Conservation (phyloP, 2,329 filamentous ascomycete genomes). For the Mycogone perniciosa region DNA sequence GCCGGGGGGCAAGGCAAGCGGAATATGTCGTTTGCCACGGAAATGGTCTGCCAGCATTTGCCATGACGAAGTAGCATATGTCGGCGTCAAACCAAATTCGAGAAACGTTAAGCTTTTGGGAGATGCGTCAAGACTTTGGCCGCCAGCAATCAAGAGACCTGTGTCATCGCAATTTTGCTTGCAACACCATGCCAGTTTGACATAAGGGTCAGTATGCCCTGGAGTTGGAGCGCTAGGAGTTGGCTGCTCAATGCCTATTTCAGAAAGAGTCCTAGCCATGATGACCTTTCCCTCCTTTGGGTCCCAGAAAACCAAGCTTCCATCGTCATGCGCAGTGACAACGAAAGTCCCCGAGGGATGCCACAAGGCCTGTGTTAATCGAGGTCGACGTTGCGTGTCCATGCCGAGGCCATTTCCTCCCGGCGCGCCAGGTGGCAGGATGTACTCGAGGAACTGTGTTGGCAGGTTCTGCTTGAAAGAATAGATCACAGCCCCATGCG, state of each 20-base stretch:
- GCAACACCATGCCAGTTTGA: slow-evolving; percentile 83
- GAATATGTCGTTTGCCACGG: slow-evolving; percentile 63
- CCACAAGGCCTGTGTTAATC: slow-evolving; percentile 79
- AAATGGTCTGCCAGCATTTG: slow-evolving; percentile 74
- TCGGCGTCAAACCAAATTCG: slow-evolving; percentile 81
- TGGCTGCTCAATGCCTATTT: slow-evolving; percentile 66
- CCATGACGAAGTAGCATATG: slow-evolving; percentile 89
- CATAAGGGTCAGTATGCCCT: slow-evolving; percentile 65
- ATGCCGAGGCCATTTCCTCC: slow-evolving; percentile 66
- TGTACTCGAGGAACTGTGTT: slow-evolving; percentile 75
- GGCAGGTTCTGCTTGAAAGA: slow-evolving; percentile 88
- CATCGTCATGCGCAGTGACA: slow-evolving; percentile 81
- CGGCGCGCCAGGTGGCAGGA: slow-evolving; percentile 71
- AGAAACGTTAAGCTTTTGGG: slow-evolving; percentile 80
- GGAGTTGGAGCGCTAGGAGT: slow-evolving; percentile 44
- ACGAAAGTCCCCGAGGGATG: slow-evolving; percentile 92
- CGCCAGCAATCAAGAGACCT: slow-evolving; percentile 78
- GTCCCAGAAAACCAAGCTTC: slow-evolving; percentile 92
- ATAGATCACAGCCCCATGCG: slow-evolving; percentile 79
- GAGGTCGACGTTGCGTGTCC: slow-evolving; percentile 61
- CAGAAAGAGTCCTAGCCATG: slow-evolving; percentile 72
- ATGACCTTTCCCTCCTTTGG: slow-evolving; percentile 78
- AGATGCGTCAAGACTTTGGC: slow-evolving; percentile 58
- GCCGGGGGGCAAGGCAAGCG: slow-evolving; percentile 69
- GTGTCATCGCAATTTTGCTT: slow-evolving; percentile 93